Evolutionary conservation across 2,329 filamentous ascomycete species (phyloP).

Genomic region (Sporothrix schenckii): DNA sequence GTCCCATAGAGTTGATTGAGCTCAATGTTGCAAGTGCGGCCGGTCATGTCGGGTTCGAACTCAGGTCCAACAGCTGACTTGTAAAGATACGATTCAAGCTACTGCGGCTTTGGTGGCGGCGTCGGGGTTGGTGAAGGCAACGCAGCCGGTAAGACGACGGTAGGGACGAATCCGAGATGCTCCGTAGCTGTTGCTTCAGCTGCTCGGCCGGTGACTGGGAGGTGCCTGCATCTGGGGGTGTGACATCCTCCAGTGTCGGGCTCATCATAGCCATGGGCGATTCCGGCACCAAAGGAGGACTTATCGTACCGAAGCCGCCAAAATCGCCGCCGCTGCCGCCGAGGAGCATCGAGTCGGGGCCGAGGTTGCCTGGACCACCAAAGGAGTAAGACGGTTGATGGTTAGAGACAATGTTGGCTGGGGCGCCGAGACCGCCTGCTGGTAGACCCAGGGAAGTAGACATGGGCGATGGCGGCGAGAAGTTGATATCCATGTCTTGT

Average conservation of each 20-base stretch:
- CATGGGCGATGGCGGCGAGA: slow-evolving; percentile 37
- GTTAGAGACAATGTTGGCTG: slow-evolving; percentile 34
- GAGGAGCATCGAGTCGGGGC: slow-evolving; percentile 25
- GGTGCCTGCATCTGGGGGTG: slow-evolving; percentile 32
- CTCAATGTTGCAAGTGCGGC: neutral
- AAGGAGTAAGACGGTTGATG: slow-evolving; percentile 34
- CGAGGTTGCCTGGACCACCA: slow-evolving; percentile 22
- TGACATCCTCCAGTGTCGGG: slow-evolving; percentile 29
- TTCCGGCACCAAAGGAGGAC: slow-evolving; percentile 34
- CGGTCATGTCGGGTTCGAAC: slow-evolving; percentile 36
- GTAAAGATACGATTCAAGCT: slow-evolving; percentile 39
- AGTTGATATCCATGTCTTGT: slow-evolving; percentile 36
- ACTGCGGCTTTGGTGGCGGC: slow-evolving; percentile 39
- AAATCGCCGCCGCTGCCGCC: slow-evolving; percentile 19
- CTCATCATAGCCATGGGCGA: slow-evolving; percentile 37
- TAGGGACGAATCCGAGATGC: slow-evolving; percentile 39
- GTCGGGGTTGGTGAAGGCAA: slow-evolving; percentile 38
- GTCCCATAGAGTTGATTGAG: neutral
- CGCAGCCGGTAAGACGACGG: slow-evolving; percentile 38
- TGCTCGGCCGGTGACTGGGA: slow-evolving; percentile 38
- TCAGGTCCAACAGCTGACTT: slow-evolving; percentile 38
- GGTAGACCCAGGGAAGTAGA: slow-evolving; percentile 31
- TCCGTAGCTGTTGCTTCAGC: slow-evolving; percentile 39
- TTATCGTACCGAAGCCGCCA: slow-evolving; percentile 34
- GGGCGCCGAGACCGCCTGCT: slow-evolving; percentile 28